Evolutionary conservation across 495 filamentous ascomycete species (phyloP), one percentile per base, ranked within the genome.

Genomic region (Mytilinidion resinicola): DNA sequence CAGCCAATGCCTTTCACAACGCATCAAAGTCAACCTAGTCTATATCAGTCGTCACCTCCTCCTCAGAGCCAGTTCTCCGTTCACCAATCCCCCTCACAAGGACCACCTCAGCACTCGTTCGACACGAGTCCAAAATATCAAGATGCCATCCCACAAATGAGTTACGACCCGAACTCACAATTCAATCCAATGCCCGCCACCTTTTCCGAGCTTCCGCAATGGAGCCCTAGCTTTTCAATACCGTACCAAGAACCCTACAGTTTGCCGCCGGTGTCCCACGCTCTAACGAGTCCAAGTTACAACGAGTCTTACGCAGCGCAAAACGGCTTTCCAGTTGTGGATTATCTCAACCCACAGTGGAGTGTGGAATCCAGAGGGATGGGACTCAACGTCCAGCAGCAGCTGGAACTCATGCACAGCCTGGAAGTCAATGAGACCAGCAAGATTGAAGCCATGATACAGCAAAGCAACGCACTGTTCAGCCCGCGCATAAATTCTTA

Each of bases 371-470:
- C 34, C 15, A 35, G 59, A 57, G 49, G 64, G 41, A 63, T 55
- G 37, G 70, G 73, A 14, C 53, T 76, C 42, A 73, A 63, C 37
- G 64, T 67, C 15, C 56, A 62, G 33, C 72, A 76, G 51, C 73
- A 75, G 48, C 55, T 68, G 52, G 70, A 75, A 58, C 61, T 76
- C n/a, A 70, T 76, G 64, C 65, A 70, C 10, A 59, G 15, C 9
- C 64, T 76, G 34, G 70, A 74, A 56, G 71, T 68, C 0, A 60
- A 67, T 25, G 73, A 71, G 14, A 55, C 56, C 9, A 41, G 52
- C 7, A 56, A 67, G 34, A 61, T 72, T 17, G 67, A 69, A 12
- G 57, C 39, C 14, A 66, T 66, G 61, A 70, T 71, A 46, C 47
- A 67, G 54, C 64, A 63, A 37, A 63, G 64, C 34, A 62, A 63